These are phyloP conservation scores for Boletus sensibilis DNA, from an alignment of 768 basidiomycete species.

Conservation along the genomic window DNA sequence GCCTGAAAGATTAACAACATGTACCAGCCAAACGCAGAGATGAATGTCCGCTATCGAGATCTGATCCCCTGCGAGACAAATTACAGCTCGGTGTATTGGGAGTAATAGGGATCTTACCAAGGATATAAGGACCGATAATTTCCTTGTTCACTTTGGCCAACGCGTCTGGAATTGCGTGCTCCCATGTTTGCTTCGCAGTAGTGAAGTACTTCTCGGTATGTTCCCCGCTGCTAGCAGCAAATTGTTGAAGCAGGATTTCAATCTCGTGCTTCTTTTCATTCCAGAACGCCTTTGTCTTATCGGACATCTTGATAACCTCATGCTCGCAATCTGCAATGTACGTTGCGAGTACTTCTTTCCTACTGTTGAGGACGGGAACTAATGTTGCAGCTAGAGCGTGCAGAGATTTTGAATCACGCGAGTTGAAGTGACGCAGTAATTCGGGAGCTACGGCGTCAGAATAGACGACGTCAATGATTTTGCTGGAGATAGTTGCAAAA, in stretches of 20 bases:
- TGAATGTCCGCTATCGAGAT: slow-evolving; percentile 80
- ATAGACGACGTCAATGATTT: slow-evolving; percentile 55
- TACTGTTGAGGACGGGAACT: slow-evolving; percentile 43
- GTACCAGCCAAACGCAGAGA: slow-evolving; percentile 71
- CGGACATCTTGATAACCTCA: slow-evolving; percentile 50
- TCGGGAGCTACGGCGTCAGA: slow-evolving; percentile 62
- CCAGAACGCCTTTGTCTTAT: slow-evolving; percentile 66
- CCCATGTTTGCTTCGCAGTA: slow-evolving; percentile 54
- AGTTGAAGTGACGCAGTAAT: slow-evolving; percentile 56
- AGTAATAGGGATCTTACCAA: slow-evolving; percentile 47
- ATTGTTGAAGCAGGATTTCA: slow-evolving; percentile 45
- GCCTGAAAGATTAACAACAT: slow-evolving; percentile 57
- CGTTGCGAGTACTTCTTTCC: slow-evolving; percentile 47
- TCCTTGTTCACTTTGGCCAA: slow-evolving; percentile 52
- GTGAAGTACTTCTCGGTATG: slow-evolving; percentile 51
- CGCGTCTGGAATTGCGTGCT: slow-evolving; percentile 43
- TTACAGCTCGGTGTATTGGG: neutral
- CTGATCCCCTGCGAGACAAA: slow-evolving; percentile 66
- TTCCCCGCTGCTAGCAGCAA: slow-evolving; percentile 43
- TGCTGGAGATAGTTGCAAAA: slow-evolving; percentile 37
- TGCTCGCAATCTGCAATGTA: slow-evolving; percentile 53
- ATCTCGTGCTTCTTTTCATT: slow-evolving; percentile 47
- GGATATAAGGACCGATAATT: slow-evolving; percentile 59
- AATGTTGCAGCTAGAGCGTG: slow-evolving; percentile 43
- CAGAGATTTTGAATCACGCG: slow-evolving; percentile 55